Conservation (phyloP, 108 stramenopile genomes). For the Nitzschia putrida region DNA sequence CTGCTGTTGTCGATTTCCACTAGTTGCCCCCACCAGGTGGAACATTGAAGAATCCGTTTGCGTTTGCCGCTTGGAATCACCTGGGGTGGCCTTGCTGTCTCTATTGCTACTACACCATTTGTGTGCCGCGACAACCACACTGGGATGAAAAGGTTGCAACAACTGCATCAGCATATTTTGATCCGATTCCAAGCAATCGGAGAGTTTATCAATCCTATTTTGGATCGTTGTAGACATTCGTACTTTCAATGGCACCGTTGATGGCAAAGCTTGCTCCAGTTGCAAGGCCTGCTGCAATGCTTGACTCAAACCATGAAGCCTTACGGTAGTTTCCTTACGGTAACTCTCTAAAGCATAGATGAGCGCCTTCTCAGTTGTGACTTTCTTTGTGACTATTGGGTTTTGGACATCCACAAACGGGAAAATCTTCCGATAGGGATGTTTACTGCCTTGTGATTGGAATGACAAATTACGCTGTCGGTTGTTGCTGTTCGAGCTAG, state of each 20-base stretch:
- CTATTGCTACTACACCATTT: background rate
- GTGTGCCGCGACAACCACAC: slow-evolving; percentile 12
- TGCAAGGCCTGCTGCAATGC: slow-evolving; percentile 31
- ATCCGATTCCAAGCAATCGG: slow-evolving; percentile 39
- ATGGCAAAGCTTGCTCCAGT: background rate
- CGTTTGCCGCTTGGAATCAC: no score
- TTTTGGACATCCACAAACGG: no score
- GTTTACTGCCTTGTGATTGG: no score
- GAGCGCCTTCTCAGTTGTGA: no score
- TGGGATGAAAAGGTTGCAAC: slow-evolving; percentile 21
- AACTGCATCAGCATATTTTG: slow-evolving; percentile 30
- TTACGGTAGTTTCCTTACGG: slow-evolving; percentile 10
- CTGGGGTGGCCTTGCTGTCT: background rate
- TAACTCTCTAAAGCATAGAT: no score
- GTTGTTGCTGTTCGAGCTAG: no score
- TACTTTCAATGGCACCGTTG: background rate
- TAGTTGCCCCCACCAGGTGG: background rate
- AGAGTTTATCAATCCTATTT: slow-evolving; percentile 31
- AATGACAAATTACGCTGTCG: no score
- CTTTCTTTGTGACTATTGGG: no score
- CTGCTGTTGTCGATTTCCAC: slow-evolving; percentile 8
- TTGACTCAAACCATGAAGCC: slow-evolving; percentile 38
- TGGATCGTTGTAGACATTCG: slow-evolving; percentile 27
- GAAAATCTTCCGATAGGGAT: no score
- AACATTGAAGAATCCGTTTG: no score